These are phyloP conservation scores for Lepidium sativum DNA, from an alignment of 345 rosid species.

Conservation along the genomic window DNA sequence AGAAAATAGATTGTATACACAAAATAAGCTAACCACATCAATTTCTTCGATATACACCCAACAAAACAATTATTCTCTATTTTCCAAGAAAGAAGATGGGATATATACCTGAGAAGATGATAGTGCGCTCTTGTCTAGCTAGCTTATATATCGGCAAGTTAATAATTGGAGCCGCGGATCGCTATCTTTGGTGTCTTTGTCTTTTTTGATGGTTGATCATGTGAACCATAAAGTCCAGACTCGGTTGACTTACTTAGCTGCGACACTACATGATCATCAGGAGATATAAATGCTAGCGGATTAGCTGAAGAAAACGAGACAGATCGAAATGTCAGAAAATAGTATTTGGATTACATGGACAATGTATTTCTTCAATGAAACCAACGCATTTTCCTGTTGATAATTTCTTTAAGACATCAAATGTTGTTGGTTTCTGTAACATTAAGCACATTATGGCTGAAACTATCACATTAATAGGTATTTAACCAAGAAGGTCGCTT, in stretches of 20 bases:
- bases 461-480: neutral
- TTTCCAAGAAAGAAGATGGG: neutral
- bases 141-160: neutral
- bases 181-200: neutral
- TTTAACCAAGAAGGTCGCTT: neutral
- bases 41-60: conserved; percentile 2
- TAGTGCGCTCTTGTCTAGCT: conserved; percentile 7
- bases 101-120: conserved; percentile 6
- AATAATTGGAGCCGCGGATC: neutral
- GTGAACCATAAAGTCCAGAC: neutral
- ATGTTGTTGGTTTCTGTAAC: neutral
- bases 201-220: conserved; percentile 4
- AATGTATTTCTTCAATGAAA: neutral
- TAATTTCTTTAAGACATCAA: neutral
- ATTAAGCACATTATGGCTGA: neutral
- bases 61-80: neutral
- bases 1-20: conserved; percentile 1
- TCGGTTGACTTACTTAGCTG: conserved; percentile 27
- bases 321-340: neutral
- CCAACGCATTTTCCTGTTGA: neutral
- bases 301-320: conserved; percentile 29
- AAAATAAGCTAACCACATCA: conserved; percentile 15
- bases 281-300: conserved; percentile 38
- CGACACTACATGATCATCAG: conserved; percentile 28
- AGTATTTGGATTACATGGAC: neutral